phyloP scores from a whole-genome alignment of 768 basidiomycete species.

The Pleurotus tuber-regium region DNA sequence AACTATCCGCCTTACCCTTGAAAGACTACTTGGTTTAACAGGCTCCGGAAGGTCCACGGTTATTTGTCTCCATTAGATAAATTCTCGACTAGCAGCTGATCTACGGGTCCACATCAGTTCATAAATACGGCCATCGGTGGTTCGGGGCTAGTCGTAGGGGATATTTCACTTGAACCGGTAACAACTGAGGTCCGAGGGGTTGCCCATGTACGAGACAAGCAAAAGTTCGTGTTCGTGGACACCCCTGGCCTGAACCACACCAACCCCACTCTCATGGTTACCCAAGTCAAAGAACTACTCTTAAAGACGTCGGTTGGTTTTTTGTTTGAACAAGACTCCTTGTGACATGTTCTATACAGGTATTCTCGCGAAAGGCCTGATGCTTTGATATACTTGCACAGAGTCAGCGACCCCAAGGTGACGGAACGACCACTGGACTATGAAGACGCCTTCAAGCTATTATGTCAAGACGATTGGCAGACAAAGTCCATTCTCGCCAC shows the following conservation, averaged over 20 bases:
- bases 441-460: conserved; percentile 2
- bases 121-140: conserved; percentile 1
- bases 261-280: background rate
- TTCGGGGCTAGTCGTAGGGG: background rate
- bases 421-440: conserved; percentile 9
- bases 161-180: background rate
- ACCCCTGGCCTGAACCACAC: conserved; percentile 21
- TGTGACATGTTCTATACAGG: background rate
- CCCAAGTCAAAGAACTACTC: conserved; percentile 10
- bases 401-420: conserved; percentile 31
- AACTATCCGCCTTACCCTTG: background rate
- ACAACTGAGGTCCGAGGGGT: background rate
- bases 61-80: too few relatives aligned
- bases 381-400: conserved; percentile 40
- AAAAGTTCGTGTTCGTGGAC: conserved; percentile 14
- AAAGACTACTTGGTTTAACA: background rate
- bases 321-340: background rate
- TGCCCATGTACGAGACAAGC: too few relatives aligned
- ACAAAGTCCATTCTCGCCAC: conserved; percentile 42
- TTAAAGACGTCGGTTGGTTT: background rate
- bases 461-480: conserved; percentile 32
- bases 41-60: conserved; percentile 4
- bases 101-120: background rate
- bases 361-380: conserved; percentile 8
- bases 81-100: too few relatives aligned